Evolutionary conservation across 371 early-diverging fungal genomes (phyloP).

Genomic region (Apophysomyces trapeziformis): DNA sequence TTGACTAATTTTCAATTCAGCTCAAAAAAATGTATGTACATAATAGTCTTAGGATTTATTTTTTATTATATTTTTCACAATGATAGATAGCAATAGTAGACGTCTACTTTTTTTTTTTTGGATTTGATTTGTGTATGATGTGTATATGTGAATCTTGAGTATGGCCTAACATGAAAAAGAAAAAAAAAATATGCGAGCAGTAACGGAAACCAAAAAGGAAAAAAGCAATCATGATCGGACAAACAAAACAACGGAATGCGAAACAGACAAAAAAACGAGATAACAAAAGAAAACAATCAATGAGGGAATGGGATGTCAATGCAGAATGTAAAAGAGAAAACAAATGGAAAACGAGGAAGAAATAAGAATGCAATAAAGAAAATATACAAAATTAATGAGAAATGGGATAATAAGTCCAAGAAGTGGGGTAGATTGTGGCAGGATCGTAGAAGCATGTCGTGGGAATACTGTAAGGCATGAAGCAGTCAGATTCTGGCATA

Average conservation of each 20-base stretch:
- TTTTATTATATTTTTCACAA: not conserved
- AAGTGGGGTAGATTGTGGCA: not conserved
- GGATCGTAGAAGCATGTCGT: not conserved
- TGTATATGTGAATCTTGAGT: not conserved
- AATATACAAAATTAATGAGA: not conserved
- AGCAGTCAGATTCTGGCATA: slow-evolving; percentile 1
- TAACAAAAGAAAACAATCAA: not conserved
- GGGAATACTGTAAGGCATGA: slow-evolving; percentile 5
- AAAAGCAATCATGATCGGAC: not conserved
- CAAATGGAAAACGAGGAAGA: not conserved
- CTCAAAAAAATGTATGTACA: not conserved
- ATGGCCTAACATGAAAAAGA: not conserved
- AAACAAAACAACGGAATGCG: not conserved
- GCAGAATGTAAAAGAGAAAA: not conserved
- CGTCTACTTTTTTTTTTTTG: not conserved
- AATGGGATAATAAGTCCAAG: not conserved
- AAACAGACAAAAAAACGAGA: not conserved
- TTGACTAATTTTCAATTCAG: slow-evolving; percentile 1
- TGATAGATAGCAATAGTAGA: not conserved
- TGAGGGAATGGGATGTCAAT: not conserved
- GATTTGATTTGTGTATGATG: not conserved
- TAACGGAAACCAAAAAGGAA: not conserved
- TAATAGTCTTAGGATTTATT: not conserved
- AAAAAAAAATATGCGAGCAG: not conserved
- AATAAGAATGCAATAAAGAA: not conserved